phyloP scores from a whole-genome alignment of 2,329 filamentous ascomycete species.

The Hyphodiscus sp. region DNA sequence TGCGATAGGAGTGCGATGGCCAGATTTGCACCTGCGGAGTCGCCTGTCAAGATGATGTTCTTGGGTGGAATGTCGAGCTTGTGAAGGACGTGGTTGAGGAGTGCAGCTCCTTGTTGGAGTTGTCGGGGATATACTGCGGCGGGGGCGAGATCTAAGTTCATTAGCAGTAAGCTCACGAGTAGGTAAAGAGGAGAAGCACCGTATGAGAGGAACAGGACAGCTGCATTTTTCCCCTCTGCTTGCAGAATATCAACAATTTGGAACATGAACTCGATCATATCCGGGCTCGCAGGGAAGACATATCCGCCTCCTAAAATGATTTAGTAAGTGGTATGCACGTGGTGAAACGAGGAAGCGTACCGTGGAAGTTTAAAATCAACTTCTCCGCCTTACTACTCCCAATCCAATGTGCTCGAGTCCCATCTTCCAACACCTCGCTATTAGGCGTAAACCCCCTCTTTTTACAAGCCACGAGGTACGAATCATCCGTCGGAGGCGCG shows the following conservation, averaged over 20 bases:
- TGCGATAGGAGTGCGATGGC: slow-evolving; percentile 40
- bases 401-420: slow-evolving; percentile 41
- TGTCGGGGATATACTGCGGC: slow-evolving; percentile 39
- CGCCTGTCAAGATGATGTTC: slow-evolving; percentile 42
- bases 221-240: slow-evolving; percentile 37
- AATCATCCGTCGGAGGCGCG: slow-evolving; percentile 16
- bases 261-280: slow-evolving; percentile 39
- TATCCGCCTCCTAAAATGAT: slow-evolving; percentile 47
- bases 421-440: slow-evolving; percentile 28
- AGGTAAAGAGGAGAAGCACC: slow-evolving; percentile 25
- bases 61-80: slow-evolving; percentile 15
- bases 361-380: slow-evolving; percentile 41
- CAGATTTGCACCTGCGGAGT: slow-evolving; percentile 49
- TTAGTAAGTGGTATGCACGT: slow-evolving; percentile 3
- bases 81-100: slow-evolving; percentile 37
- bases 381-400: slow-evolving; percentile 34
- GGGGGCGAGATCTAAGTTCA: slow-evolving; percentile 37
- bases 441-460: slow-evolving; percentile 13
- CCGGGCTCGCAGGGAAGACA: slow-evolving; percentile 38
- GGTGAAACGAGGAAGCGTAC: slow-evolving; percentile 19
- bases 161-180: background rate
- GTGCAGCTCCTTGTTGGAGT: slow-evolving; percentile 38
- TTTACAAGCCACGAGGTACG: slow-evolving; percentile 23
- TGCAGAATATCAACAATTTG: slow-evolving; percentile 24
- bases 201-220: slow-evolving; percentile 50